Evolutionary conservation across 805 yeast genomes (phyloP), one percentile per base, ranked within the genome.

Genomic region (Myxozyma mucilagina): DNA sequence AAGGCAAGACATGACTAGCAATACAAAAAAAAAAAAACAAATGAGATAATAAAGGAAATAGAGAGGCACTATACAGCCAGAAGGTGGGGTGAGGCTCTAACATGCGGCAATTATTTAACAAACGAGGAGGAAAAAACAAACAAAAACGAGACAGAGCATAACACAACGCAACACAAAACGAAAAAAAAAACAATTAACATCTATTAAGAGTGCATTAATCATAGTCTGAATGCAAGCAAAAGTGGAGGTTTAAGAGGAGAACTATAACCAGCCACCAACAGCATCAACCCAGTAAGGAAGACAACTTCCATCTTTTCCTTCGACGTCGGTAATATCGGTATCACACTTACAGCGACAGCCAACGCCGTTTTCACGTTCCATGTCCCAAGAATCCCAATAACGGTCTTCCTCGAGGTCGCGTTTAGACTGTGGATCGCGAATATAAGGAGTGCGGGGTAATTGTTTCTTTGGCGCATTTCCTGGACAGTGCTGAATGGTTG

Each of bases 311-410:
- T 67, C 71, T 47, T 71, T 71, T 34, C 69, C 69, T 62, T 74
- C 77, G 44, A 73, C 70, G 24, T 72, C 75, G 3, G 56, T 65
- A 18, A 72, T 65, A 47, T 73, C 75, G 2, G 72, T 71, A 4
- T 89, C 96, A 74, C 98, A 92, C 64, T 81, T 79, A 73, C 98
- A 92, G 44, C 97, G 77, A 72, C 98, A 92, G 1, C 97, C 97
- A 7, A 84, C 84, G 0, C 96, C 85, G 51, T 73, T 74, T 7
- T 71, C 73, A 18, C 67, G 71, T 0, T 72, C 73, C 10, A 66
- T 67, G 70, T 77, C 84, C 57, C 72, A 74, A 59, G 70, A 63
- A 56, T 60, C 66, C 79, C 82, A 78, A 60, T 73, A 74, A 20
- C 70, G 70, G 68, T 75, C 81, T 61, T 72, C 79, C 45, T 65